phyloP scores from a whole-genome alignment of 495 filamentous ascomycete genomes.

The Hypomontagnella monticulosa region DNA sequence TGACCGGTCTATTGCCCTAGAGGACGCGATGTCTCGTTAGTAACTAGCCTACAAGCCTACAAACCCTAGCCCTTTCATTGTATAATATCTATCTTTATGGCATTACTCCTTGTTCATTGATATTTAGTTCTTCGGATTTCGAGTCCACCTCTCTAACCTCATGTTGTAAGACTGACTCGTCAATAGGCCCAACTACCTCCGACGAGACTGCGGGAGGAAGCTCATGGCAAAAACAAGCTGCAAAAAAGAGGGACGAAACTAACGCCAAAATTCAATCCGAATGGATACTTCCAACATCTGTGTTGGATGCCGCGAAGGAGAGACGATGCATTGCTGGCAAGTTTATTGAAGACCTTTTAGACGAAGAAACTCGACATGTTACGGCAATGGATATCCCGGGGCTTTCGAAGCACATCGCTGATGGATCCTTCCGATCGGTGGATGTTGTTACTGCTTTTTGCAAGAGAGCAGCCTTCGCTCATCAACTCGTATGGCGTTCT shows the following conservation, averaged over 20 bases:
- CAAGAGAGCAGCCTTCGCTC: not conserved
- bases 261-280: not conserved
- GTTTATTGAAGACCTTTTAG: not conserved
- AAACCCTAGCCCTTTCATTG: no score
- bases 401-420: not conserved
- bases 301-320: not conserved
- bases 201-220: not conserved
- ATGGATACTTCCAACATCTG: not conserved
- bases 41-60: no score
- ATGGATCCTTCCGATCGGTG: not conserved
- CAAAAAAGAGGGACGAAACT: not conserved
- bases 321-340: not conserved
- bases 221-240: not conserved
- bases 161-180: no score
- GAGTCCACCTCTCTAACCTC: no score
- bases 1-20: no score
- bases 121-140: no score
- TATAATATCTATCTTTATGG: no score
- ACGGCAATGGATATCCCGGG: not conserved
- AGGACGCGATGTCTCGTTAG: no score
- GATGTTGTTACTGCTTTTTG: not conserved
- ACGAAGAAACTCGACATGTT: not conserved
- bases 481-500: not conserved
- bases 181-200: not conserved
- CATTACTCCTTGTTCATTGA: no score